Conservation (phyloP, 2,329 filamentous ascomycete genomes). For the Stagonosporopsis chrysanthemi region DNA sequence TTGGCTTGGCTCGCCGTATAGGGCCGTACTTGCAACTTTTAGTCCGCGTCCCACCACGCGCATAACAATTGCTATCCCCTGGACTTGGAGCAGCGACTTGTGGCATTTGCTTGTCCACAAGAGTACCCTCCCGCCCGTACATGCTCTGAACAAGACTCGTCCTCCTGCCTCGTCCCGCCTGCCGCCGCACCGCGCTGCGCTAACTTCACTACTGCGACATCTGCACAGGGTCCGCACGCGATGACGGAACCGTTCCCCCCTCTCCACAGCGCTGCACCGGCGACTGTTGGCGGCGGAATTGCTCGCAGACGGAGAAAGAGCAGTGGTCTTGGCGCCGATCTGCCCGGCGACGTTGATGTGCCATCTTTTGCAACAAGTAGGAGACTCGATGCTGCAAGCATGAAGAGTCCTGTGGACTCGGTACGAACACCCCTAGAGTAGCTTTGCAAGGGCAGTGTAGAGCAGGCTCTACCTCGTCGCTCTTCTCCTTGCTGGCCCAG, state of each 20-base stretch:
- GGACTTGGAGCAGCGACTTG: neutral
- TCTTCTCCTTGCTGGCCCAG: no score
- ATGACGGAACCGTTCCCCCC: conserved; percentile 47
- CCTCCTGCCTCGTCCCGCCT: neutral
- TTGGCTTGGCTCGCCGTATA: conserved; percentile 2
- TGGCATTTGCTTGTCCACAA: conserved; percentile 9
- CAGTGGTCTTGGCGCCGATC: conserved; percentile 60
- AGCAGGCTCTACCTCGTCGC: no score
- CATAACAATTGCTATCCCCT: neutral
- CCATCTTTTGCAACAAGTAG: conserved; percentile 58
- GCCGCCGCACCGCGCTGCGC: neutral
- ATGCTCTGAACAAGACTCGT: neutral
- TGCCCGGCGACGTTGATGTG: conserved; percentile 61
- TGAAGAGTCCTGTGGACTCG: conserved; percentile 19
- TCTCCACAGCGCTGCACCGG: conserved; percentile 31
- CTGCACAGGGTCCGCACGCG: conserved; percentile 7
- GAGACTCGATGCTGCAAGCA: conserved; percentile 8
- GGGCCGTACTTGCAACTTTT: conserved; percentile 9
- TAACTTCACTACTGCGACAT: neutral
- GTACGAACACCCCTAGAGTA: conserved; percentile 21
- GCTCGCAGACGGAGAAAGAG: conserved; percentile 52
- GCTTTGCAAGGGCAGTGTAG: neutral
- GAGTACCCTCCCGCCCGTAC: neutral
- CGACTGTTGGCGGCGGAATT: conserved; percentile 25
- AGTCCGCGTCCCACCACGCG: conserved; percentile 2